phyloP scores from a whole-genome alignment of 1,284 basidiomycete genomes.

The Lignosus rhinocerotis region DNA sequence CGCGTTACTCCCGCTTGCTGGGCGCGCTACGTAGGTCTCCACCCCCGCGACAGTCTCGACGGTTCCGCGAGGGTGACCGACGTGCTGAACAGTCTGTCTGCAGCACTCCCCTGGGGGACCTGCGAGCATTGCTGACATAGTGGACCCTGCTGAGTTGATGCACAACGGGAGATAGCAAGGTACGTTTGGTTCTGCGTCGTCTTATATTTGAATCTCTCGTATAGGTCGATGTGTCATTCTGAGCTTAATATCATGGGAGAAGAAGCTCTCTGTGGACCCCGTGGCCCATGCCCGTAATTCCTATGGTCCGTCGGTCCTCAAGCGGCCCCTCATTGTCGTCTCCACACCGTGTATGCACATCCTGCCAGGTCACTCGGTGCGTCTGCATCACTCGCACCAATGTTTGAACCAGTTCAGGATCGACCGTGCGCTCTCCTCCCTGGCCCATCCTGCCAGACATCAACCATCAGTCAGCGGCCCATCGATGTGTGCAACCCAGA shows the following conservation, averaged over 20 bases:
- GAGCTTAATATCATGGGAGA: neutral
- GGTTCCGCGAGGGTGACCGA: slow-evolving; percentile 45
- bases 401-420: slow-evolving; percentile 32
- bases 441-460: slow-evolving; percentile 48
- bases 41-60: slow-evolving; percentile 44
- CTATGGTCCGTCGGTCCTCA: neutral
- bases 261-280: neutral
- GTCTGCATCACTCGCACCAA: neutral
- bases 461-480: neutral
- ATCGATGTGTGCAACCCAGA: neutral
- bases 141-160: no score
- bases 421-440: slow-evolving; percentile 53
- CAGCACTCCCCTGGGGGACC: slow-evolving; percentile 43
- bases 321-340: no score
- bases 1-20: slow-evolving; percentile 35
- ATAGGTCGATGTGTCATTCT: neutral
- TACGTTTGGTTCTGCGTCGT: neutral
- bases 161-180: no score
- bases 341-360: no score
- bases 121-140: slow-evolving; percentile 36
- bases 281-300: neutral
- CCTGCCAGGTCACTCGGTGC: no score
- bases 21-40: slow-evolving; percentile 52
- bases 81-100: slow-evolving; percentile 47
- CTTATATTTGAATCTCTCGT: neutral